Conservation (phyloP, 371 early-diverging fungal species). For the Mortierella sp. region DNA sequence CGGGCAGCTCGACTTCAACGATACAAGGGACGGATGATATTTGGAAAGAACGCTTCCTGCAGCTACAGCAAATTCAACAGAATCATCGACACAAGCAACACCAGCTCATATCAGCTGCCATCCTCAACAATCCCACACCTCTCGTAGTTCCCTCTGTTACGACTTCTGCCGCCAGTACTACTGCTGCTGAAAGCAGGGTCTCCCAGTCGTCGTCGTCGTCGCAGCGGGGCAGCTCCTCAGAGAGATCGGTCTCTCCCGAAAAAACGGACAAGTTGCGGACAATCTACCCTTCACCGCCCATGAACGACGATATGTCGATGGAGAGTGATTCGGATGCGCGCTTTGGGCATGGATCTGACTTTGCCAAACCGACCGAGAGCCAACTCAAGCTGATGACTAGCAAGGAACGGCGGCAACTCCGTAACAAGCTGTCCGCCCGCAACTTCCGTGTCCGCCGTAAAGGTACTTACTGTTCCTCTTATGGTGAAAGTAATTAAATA, state of each 20-base stretch:
- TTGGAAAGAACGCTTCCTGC: slow-evolving; percentile 43
- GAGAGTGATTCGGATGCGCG: slow-evolving; percentile 43
- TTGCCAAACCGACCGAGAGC: slow-evolving; percentile 18
- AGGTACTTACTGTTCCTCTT: slow-evolving; percentile 73
- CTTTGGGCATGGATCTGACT: background rate
- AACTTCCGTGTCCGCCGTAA: slow-evolving; percentile 91
- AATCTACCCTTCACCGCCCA: slow-evolving; percentile 36
- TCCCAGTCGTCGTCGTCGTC: background rate
- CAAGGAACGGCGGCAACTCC: slow-evolving; percentile 87
- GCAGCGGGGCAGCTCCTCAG: slow-evolving; percentile 25
- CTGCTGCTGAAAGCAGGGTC: background rate
- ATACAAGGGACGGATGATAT: slow-evolving; percentile 7
- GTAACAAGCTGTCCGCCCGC: slow-evolving; percentile 92
- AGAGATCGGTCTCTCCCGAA: slow-evolving; percentile 32
- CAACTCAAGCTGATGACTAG: slow-evolving; percentile 74
- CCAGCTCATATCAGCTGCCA: slow-evolving; percentile 33
- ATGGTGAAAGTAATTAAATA: background rate
- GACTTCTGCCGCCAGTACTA: background rate
- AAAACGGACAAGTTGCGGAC: slow-evolving; percentile 3
- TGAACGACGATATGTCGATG: slow-evolving; percentile 29
- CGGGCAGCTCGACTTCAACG: background rate
- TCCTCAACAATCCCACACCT: background rate
- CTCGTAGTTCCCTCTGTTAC: background rate
- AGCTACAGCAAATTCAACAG: slow-evolving; percentile 32
- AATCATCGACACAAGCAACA: slow-evolving; percentile 42